A percentile compares a stretch with the other conserved stretches of the same genome.
Conservation (phyloP, 2,329 filamentous ascomycete genomes). For the Phymatotrichopsis omnivora region DNA sequence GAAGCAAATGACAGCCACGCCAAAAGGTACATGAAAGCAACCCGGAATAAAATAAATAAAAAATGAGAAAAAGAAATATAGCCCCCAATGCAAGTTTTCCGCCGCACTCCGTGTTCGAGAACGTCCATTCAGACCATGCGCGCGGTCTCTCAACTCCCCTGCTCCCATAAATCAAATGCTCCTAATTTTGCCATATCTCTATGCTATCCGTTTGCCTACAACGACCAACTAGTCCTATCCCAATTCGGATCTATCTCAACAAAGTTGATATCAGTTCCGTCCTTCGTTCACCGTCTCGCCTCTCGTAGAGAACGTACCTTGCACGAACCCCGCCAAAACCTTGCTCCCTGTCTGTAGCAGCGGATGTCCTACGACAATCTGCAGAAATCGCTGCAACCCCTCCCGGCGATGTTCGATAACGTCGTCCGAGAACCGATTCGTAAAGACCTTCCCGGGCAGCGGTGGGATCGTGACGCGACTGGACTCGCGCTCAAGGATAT, state of each 20-base stretch:
- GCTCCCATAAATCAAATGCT: background rate
- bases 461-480: slow-evolving; percentile 93
- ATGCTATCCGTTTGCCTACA: too few relatives aligned
- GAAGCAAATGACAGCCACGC: too few relatives aligned
- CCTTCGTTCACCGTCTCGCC: background rate
- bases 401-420: slow-evolving; percentile 91
- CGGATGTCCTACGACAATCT: slow-evolving; percentile 95
- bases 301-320: slow-evolving; percentile 51
- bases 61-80: too few relatives aligned
- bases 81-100: too few relatives aligned
- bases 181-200: too few relatives aligned
- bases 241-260: slow-evolving; percentile 39
- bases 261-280: slow-evolving; percentile 24
- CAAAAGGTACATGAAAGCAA: too few relatives aligned
- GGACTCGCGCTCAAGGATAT: slow-evolving; percentile 91
- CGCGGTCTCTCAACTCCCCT: too few relatives aligned
- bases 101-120: too few relatives aligned
- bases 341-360: slow-evolving; percentile 95
- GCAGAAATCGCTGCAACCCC: slow-evolving; percentile 87
- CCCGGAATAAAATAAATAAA: too few relatives aligned
- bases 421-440: slow-evolving; percentile 94
- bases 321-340: slow-evolving; percentile 90
- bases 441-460: slow-evolving; percentile 92
- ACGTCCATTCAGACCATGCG: too few relatives aligned
- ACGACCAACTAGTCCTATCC: slow-evolving; percentile 29